Conservation (phyloP, 176 grass and related monocot genomes). For the Dendrocalamus sinicus region DNA sequence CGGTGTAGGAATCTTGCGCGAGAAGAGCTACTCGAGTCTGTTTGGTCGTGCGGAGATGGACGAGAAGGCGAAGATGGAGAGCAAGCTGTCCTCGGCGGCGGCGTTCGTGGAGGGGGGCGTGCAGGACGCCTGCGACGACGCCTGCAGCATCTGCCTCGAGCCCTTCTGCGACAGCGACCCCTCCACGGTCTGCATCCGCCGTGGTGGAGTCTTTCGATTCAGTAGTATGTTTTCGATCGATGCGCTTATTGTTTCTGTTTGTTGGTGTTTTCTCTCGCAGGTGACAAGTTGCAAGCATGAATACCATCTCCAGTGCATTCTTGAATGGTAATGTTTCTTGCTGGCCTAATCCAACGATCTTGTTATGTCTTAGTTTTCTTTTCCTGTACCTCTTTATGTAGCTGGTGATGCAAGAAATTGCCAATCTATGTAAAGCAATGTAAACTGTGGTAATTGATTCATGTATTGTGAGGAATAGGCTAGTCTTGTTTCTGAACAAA, state of each 20-base stretch:
- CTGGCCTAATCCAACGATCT: background rate
- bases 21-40: background rate
- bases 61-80: slow-evolving; percentile 82
- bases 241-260: background rate
- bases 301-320: slow-evolving; percentile 94
- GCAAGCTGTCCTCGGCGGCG: slow-evolving; percentile 70
- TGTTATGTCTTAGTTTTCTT: background rate
- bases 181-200: slow-evolving; percentile 63
- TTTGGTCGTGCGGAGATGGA: slow-evolving; percentile 49
- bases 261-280: slow-evolving; percentile 40
- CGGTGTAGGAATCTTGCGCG: slow-evolving; percentile 16
- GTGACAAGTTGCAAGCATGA: slow-evolving; percentile 91
- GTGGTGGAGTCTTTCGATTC: slow-evolving; percentile 10
- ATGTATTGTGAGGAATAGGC: background rate
- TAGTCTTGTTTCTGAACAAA: background rate
- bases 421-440: background rate
- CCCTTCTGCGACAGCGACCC: slow-evolving; percentile 90
- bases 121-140: slow-evolving; percentile 91
- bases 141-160: slow-evolving; percentile 98
- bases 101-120: slow-evolving; percentile 95
- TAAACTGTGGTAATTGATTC: slow-evolving; percentile 16
- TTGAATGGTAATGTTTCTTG: slow-evolving; percentile 74
- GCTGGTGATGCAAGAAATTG: background rate
- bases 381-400: background rate
- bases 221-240: background rate